These are phyloP conservation scores for Gossypium australe DNA, from an alignment of 345 rosid genomes.

Conservation along the genomic window DNA sequence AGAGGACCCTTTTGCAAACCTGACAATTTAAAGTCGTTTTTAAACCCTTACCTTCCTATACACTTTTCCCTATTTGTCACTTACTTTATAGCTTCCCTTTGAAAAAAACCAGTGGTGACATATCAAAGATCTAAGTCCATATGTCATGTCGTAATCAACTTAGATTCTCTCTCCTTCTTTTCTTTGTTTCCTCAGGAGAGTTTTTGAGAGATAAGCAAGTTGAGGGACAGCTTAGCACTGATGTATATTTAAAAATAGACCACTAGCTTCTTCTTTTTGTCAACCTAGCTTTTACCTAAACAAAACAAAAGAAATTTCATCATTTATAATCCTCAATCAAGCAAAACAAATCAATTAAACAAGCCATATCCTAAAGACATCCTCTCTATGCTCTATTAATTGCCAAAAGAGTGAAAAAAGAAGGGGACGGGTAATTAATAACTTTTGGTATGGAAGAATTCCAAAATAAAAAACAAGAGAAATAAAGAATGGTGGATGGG, in stretches of 20 bases:
- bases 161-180: slow-evolving; percentile 27
- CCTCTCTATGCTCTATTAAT: slow-evolving; percentile 5
- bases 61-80: slow-evolving; percentile 24
- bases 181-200: slow-evolving; percentile 33
- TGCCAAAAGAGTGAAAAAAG: not conserved
- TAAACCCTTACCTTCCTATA: not conserved
- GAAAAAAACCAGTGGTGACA: slow-evolving; percentile 16
- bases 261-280: slow-evolving; percentile 18
- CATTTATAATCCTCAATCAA: not conserved
- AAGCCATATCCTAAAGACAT: not conserved
- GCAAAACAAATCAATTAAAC: not conserved
- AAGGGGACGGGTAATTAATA: not conserved
- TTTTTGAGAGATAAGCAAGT: slow-evolving; percentile 4
- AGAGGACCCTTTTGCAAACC: slow-evolving; percentile 15
- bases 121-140: slow-evolving; percentile 32
- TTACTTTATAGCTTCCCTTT: slow-evolving; percentile 7
- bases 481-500: not conserved
- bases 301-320: not conserved
- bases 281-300: not conserved
- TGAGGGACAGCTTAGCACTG: slow-evolving; percentile 15
- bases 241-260: not conserved
- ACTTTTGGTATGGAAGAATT: not conserved
- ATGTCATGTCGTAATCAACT: slow-evolving; percentile 38
- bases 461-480: slow-evolving; percentile 1
- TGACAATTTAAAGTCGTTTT: not conserved